Base-by-base conservation (phyloP, 805 yeast species). In the Alloascoidea africana region DNA sequence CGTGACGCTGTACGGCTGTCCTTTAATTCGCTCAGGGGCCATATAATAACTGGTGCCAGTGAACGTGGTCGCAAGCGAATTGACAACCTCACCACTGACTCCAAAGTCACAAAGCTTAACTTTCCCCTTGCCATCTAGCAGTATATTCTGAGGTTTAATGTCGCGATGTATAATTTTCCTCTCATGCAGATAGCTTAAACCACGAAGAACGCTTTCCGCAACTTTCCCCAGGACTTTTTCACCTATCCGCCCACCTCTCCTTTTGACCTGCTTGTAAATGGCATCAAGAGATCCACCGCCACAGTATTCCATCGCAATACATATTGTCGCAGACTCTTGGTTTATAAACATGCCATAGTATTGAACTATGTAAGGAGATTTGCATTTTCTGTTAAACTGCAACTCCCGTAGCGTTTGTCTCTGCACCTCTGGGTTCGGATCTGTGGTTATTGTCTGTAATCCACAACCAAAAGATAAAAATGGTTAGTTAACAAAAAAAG, bases 1-100 rank as follows among this genome's bases (percentile, higher is more conserved):
- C 3, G 94, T 83, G 2, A 89, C 96, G 6, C 94, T 80, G 52
- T 91, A 91, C 1, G 96, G 91, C 51, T 85, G 89, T 18, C 96
- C 96, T 61, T 83, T 83, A 37, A 91, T 89, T 48, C 98, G 68
- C 56, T 91, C 98, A 0, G 98, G 98, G 0, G 98, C 97, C 98
- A 91, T 91, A 56, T 91, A 91, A 54, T 84, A 89, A 6, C 94
- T 87, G 0, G 98, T 91, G 2, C 98, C 98, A 0, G 96, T 91
- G 52, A 87, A 91, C 0, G 98, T 91, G 1, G 95, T 84, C 1
- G 97, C 97, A 35, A 91, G 63, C 0, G 96, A 85, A 55, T 91
- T 81, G 19, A 89, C 95, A 14, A 91, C 95, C 51, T 85, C 96
- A 6, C 98, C 98, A 52, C 94, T 79, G 17, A 91, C 98, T 15